Evolutionary conservation across 768 basidiomycete genomes (phyloP), one percentile per base, ranked within the genome.

Genomic region (Panaeolus cyanescens): DNA sequence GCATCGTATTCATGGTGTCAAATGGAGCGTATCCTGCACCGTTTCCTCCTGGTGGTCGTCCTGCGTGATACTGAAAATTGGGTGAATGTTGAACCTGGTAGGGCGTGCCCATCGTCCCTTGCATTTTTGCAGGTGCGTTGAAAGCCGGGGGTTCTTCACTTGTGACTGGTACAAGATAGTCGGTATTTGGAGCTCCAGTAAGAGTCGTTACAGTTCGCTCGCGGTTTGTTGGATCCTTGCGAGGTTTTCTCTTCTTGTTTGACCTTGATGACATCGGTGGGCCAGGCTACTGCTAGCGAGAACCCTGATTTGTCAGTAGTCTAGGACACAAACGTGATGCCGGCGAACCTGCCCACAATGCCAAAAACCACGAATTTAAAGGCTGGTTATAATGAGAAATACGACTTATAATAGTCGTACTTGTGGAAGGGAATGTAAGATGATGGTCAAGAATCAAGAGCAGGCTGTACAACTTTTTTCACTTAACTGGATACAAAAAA

Each of bases 171-270:
- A 84, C 75, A 59, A 84, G 78, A 61, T 81, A 84, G 31, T 79
- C 78, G 3, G 83, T 81, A 66, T 82, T 81, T 54, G 86, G 80
- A 64, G 85, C 84, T 67, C 85, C 79, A 10, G 85, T 85, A 68
- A 88, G 85, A 33, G 86, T 87, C 64, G 85, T 85, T 65, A 88
- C 85, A n/a, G 86, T 88, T 60, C 87, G 84, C 72, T 88, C 85
- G 67, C 88, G 82, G 65, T 80, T 81, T 65, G 79, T 81, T 65
- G 75, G 71, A 72, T 81, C 80, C 71, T 72, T 78, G 59, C 85
- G 85, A 20, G 79, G 80, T 70, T 85, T 87, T 65, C 85, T 80
- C 59, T 87, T 87, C 75, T 85, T 86, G 74, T 80, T 85, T 80
- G 83, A 85, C 63, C 84, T 78, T 76, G 84, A 78, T 78, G 85